Evolutionary conservation across 768 basidiomycete genomes (phyloP).

Genomic region (Antrodiella citrinella): DNA sequence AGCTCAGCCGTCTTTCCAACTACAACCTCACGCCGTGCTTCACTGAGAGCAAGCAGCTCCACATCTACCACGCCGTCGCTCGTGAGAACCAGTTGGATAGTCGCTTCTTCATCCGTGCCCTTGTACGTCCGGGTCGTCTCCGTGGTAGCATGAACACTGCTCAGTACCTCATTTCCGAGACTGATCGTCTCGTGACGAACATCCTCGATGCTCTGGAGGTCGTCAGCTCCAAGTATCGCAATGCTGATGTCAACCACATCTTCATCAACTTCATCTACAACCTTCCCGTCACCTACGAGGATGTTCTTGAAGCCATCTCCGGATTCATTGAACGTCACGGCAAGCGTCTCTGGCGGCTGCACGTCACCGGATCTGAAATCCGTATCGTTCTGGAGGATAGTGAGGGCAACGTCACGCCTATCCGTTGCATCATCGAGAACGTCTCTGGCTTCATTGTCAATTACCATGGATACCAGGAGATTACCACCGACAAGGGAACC

Average conservation of each 20-base stretch:
- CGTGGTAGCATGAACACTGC: constrained; percentile 88
- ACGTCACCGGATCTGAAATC: constrained; percentile 97
- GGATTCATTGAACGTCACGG: constrained; percentile 99
- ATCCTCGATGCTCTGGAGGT: constrained; percentile 94
- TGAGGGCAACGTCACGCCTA: constrained; percentile 91
- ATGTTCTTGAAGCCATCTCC: constrained; percentile 94
- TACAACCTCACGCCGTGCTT: constrained; percentile 96
- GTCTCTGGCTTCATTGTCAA: constrained; percentile 99
- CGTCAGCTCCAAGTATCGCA: constrained; percentile 81
- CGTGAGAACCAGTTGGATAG: constrained; percentile 96
- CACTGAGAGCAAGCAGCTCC: constrained; percentile 95
- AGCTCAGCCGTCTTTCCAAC: constrained; percentile 91
- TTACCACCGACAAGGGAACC: constrained; percentile 90
- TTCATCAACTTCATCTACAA: constrained; percentile 99
- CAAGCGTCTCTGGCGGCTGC: constrained; percentile 95
- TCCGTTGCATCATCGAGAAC: constrained; percentile 97
- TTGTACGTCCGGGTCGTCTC: constrained; percentile 92
- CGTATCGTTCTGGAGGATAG: constrained; percentile 90
- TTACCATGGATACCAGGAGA: constrained; percentile 97
- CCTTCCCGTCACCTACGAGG: constrained; percentile 90
- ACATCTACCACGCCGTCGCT: constrained; percentile 94
- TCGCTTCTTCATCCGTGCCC: constrained; percentile 95
- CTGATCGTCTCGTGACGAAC: constrained; percentile 90
- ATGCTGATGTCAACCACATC: constrained; percentile 96
- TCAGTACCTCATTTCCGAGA: constrained; percentile 98